Evolutionary conservation across 345 rosid species (phyloP).

Genomic region (Excoecaria cochinchinensis): DNA sequence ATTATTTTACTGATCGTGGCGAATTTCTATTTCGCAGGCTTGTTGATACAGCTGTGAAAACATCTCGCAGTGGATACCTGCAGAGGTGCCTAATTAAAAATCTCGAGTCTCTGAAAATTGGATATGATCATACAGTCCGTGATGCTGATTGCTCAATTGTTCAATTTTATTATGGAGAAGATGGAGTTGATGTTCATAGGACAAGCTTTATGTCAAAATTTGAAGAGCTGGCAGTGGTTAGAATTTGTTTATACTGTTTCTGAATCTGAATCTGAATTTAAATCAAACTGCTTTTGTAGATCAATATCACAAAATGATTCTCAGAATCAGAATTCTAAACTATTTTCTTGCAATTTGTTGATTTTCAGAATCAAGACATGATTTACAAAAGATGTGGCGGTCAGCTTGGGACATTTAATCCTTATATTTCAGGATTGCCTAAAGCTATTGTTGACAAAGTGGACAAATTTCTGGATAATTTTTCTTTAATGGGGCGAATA

Average conservation of each 20-base stretch:
- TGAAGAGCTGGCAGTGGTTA: slow-evolving; percentile 64
- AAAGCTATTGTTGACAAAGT: slow-evolving; percentile 60
- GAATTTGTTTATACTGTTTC: slow-evolving; percentile 23
- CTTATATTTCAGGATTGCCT: slow-evolving; percentile 59
- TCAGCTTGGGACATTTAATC: slow-evolving; percentile 43
- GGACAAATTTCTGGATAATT: slow-evolving; percentile 48
- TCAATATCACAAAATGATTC: neutral
- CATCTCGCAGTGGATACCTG: slow-evolving; percentile 99
- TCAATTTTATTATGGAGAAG: slow-evolving; percentile 95
- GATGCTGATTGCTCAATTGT: slow-evolving; percentile 93
- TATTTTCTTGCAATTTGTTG: slow-evolving; percentile 1
- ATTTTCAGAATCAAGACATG: slow-evolving; percentile 73
- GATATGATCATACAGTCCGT: slow-evolving; percentile 93
- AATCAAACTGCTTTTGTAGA: neutral
- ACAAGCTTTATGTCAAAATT: slow-evolving; percentile 78
- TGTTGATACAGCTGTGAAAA: slow-evolving; percentile 98
- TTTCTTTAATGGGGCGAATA: slow-evolving; percentile 38
- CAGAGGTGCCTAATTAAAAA: slow-evolving; percentile 97
- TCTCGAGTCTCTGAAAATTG: slow-evolving; percentile 84
- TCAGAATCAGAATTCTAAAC: neutral
- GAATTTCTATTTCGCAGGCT: slow-evolving; percentile 47
- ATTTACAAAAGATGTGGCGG: slow-evolving; percentile 42
- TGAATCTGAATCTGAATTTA: slow-evolving; percentile 18
- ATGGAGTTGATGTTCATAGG: slow-evolving; percentile 92
- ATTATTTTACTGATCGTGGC: slow-evolving; percentile 9